Conservation (phyloP, 2,329 filamentous ascomycete genomes). For the Cladophialophora carrionii region DNA sequence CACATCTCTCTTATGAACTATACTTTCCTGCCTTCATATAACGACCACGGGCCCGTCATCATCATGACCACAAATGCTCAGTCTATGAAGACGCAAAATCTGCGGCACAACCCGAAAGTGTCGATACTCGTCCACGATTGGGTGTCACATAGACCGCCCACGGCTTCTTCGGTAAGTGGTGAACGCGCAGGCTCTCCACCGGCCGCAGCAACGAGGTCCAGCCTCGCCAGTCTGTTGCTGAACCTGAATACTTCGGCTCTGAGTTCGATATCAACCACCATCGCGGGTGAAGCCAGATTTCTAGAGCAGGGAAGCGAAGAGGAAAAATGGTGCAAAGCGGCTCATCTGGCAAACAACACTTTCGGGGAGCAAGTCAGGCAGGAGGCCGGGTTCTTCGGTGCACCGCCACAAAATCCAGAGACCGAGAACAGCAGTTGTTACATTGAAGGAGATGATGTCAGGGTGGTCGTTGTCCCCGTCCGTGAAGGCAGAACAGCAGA, state of each 20-base stretch:
- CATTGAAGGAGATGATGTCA: slow-evolving; percentile 78
- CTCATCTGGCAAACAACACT: slow-evolving; percentile 90
- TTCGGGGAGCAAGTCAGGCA: slow-evolving; percentile 64
- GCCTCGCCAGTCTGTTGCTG: slow-evolving; percentile 78
- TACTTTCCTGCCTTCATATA: slow-evolving; percentile 75
- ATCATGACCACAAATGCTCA: slow-evolving; percentile 89
- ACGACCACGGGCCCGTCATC: slow-evolving; percentile 68
- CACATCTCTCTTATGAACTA: slow-evolving; percentile 99
- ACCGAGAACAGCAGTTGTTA: slow-evolving; percentile 58
- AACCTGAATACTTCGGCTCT: slow-evolving; percentile 90
- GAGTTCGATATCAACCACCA: slow-evolving; percentile 86
- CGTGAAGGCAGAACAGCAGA: slow-evolving; percentile 85
- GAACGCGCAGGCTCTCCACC: slow-evolving; percentile 63
- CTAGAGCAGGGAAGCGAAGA: slow-evolving; percentile 74
- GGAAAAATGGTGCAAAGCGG: slow-evolving; percentile 79
- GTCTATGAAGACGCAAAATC: slow-evolving; percentile 72
- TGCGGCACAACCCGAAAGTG: slow-evolving; percentile 81
- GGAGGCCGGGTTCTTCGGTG: slow-evolving; percentile 51
- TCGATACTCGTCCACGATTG: slow-evolving; percentile 97
- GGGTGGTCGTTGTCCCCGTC: slow-evolving; percentile 84
- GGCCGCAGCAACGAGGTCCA: slow-evolving; percentile 67
- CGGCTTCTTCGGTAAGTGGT: slow-evolving; percentile 58
- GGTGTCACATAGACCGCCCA: slow-evolving; percentile 89
- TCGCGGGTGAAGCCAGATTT: slow-evolving; percentile 82
- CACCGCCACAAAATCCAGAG: slow-evolving; percentile 42